Evolutionary conservation across 208 protist genomes (phyloP), one percentile per base, ranked within the genome.

Genomic region (Perkinsela sp.): DNA sequence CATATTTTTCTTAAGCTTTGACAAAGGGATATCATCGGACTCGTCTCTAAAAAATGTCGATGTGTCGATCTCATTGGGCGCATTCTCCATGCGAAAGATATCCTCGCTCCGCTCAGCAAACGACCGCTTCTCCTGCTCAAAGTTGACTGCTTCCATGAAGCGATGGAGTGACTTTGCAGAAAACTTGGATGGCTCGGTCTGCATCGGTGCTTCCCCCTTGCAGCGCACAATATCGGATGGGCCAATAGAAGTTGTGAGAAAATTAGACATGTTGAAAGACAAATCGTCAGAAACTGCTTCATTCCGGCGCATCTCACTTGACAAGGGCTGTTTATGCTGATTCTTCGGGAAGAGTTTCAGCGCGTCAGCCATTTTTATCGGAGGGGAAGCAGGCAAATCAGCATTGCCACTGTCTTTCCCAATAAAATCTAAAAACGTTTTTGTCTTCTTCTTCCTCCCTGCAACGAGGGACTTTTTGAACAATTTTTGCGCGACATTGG

Each of bases 1-100:
- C 40, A 57, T 57, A 22, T 57, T 22, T 57, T 57, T 57, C 40
- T 57, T 57, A 57, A 57, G 40, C 40, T 57, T 57, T n/a, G n/a
- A n/a, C n/a, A n/a, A n/a, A n/a, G n/a, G n/a, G 40, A 57, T 57
- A 22, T 57, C 22, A n/a, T 57, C 13, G 6, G 40, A 57, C 22
- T 57, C 40, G 13, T 57, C 22, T 57, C 22, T 22, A 22, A 22
- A 6, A 57, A 57, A n/a, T 57, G 13, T 22, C 13, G 40, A 57
- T n/a, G 6, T 22, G 22, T 22, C 40, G 6, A n/a, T 6, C 22
- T 57, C 40, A n/a, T 57, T 57, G 13, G 40, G 40, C 6, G 22
- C 22, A 57, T 57, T 6, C 40, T n/a, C 22, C 40, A 57, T 57
- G 6, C 40, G 40, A 57, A 57, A 57, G 6, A 22, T 22, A 57